Percentiles rank a stretch among this genome's conserved stretches.
Evolutionary conservation across 306 rosid genomes (phyloP).

Genomic region (Glycine tomentella): DNA sequence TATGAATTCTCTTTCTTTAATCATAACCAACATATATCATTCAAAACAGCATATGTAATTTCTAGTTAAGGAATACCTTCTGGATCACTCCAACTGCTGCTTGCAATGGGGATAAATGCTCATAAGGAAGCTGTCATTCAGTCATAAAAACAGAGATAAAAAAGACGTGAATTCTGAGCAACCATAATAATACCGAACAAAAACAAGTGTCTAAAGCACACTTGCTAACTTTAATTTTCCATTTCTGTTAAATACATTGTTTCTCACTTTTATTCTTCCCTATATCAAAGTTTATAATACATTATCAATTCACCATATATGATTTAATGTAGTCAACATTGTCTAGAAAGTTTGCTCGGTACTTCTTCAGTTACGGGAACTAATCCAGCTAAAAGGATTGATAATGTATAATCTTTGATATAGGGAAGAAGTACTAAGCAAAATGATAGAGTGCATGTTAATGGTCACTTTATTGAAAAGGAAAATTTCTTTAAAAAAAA

Average conservation of each 20-base stretch:
- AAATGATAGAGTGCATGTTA: neutral
- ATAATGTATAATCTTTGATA: neutral
- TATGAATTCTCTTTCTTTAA: neutral
- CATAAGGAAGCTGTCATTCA: slow-evolving; percentile 71
- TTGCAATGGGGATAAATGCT: slow-evolving; percentile 80
- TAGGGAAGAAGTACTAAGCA: neutral
- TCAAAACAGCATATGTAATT: slow-evolving; percentile 16
- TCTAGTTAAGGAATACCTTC: slow-evolving; percentile 57
- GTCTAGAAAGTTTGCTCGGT: neutral
- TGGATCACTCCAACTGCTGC: slow-evolving; percentile 90
- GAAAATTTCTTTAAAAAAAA: neutral
- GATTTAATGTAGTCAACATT: neutral
- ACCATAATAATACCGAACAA: slow-evolving; percentile 34
- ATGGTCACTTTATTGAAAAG: neutral
- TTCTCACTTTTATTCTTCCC: slow-evolving; percentile 13
- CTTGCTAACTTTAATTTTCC: neutral
- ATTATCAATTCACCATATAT: neutral
- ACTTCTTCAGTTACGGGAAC: neutral
- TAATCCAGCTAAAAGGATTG: neutral
- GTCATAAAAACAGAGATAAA: slow-evolving; percentile 48
- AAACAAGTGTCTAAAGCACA: slow-evolving; percentile 18
- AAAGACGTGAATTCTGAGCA: slow-evolving; percentile 44
- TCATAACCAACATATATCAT: slow-evolving; percentile 16
- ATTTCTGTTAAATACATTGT: neutral
- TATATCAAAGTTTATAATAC: slow-evolving; percentile 13